Percentiles rank a stretch among this genome's conserved stretches.
Conservation (phyloP, 1,284 basidiomycete genomes). For the Boletellus deceptivus region DNA sequence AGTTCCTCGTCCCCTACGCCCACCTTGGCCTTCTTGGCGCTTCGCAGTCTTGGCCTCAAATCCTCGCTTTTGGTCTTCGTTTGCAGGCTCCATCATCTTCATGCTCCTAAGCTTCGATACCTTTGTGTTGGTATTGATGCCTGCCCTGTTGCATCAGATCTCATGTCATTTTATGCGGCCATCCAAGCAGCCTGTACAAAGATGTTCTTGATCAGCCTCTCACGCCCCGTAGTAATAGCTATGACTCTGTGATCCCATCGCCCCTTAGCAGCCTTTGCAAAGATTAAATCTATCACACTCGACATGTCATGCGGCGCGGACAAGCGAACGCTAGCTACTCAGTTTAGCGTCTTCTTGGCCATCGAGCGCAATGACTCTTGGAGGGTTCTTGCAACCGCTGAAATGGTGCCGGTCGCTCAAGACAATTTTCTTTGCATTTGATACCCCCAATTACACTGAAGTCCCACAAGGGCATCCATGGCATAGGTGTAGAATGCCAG, state of each 20-base stretch:
- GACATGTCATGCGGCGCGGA: conserved; percentile 2
- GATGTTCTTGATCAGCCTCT: background rate
- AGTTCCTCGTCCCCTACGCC: background rate
- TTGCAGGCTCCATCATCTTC: conserved; percentile 1
- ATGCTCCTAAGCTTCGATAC: background rate
- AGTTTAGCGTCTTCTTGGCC: no score
- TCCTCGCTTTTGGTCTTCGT: background rate
- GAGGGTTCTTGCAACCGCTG: no score
- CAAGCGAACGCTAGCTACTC: no score
- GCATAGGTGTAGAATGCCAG: no score
- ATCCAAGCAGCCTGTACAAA: conserved; percentile 3
- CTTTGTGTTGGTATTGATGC: background rate
- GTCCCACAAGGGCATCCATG: no score
- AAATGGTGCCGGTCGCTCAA: no score
- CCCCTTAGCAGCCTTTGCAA: conserved; percentile 11
- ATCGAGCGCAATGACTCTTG: no score
- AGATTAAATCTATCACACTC: conserved; percentile 10
- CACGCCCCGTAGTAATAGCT: background rate
- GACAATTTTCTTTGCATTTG: no score
- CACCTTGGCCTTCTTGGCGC: background rate
- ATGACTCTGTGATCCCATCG: background rate
- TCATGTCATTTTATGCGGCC: conserved; percentile 7
- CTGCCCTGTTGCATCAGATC: background rate
- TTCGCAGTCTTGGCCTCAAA: background rate
- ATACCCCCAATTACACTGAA: no score